Percentiles rank a stretch among this genome's conserved stretches.
phyloP scores from a whole-genome alignment of 306 rosid species.

The Cucumis hystrix region DNA sequence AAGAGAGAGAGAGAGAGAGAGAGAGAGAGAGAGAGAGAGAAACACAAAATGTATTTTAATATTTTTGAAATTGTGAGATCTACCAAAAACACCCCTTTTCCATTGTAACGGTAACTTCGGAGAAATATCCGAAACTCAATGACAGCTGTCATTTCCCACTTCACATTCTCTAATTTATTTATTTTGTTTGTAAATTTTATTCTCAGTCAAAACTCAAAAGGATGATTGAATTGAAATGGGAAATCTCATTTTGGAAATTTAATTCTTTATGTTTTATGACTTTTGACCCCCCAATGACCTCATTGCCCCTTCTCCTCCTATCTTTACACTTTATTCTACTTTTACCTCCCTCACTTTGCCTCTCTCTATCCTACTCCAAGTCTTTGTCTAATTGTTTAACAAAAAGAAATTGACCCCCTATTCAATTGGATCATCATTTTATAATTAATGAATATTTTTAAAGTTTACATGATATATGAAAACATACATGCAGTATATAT shows the following conservation, averaged over 20 bases:
- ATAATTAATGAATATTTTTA: no score
- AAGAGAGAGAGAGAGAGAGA: no score
- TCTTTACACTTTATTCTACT: not conserved
- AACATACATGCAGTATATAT: no score
- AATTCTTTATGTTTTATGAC: not conserved
- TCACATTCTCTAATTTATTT: no score
- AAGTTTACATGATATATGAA: no score
- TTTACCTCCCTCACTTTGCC: not conserved
- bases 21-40: no score
- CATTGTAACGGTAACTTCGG: not conserved
- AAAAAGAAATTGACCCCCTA: no score
- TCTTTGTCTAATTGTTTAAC: not conserved
- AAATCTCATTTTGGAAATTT: not conserved
- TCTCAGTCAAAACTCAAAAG: not conserved
- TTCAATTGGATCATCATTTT: not conserved
- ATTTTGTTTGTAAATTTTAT: not conserved
- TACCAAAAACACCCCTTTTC: not conserved
- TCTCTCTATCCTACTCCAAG: not conserved
- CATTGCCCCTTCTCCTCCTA: not conserved
- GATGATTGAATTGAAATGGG: not conserved
- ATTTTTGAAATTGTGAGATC: not conserved
- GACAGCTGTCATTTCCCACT: not conserved
- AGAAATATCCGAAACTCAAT: not conserved
- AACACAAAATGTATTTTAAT: not conserved
- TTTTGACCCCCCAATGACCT: not conserved